Percentiles rank a stretch among this genome's conserved stretches.
Evolutionary conservation across 139 green algal genomes (phyloP).

Genomic region (Chlamydomonas incerta): DNA sequence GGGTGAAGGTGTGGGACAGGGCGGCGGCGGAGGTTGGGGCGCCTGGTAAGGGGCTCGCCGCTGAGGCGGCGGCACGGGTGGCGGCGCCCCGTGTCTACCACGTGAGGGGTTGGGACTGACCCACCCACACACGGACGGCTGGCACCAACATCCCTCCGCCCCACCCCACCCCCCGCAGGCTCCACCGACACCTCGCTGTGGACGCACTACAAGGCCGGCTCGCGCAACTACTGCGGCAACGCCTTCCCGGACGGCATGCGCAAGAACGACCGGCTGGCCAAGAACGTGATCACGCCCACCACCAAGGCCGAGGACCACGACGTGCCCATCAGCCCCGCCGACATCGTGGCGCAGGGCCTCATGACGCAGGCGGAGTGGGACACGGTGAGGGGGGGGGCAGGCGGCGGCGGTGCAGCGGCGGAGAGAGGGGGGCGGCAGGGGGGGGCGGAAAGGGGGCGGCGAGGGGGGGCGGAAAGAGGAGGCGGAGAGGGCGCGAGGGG

Average conservation of each 20-base stretch:
- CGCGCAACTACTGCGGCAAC: slow-evolving; percentile 96
- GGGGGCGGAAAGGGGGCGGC: too few relatives aligned
- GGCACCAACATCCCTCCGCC: too few relatives aligned
- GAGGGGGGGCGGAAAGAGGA: too few relatives aligned
- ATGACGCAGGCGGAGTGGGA: slow-evolving; percentile 93
- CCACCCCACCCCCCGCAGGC: slow-evolving; percentile 64
- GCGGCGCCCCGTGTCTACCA: too few relatives aligned
- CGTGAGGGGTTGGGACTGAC: too few relatives aligned
- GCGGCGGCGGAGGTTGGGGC: too few relatives aligned
- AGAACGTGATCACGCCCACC: slow-evolving; percentile 96
- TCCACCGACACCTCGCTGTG: slow-evolving; percentile 97
- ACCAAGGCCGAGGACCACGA: slow-evolving; percentile 96
- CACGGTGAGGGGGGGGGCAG: slow-evolving; percentile 30
- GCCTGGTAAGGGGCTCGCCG: too few relatives aligned
- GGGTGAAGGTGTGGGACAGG: neutral
- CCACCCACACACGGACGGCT: too few relatives aligned
- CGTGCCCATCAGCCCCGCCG: slow-evolving; percentile 83
- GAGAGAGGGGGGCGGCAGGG: neutral
- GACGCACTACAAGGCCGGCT: slow-evolving; percentile 95
- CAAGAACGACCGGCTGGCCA: slow-evolving; percentile 92
- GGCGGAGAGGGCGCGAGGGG: too few relatives aligned
- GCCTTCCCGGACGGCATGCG: slow-evolving; percentile 92
- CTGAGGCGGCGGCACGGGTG: neutral
- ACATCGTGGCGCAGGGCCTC: slow-evolving; percentile 75
- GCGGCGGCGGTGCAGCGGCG: neutral